Evolutionary conservation across 2,329 filamentous ascomycete genomes (phyloP).

Genomic region (Parastagonospora avenae): DNA sequence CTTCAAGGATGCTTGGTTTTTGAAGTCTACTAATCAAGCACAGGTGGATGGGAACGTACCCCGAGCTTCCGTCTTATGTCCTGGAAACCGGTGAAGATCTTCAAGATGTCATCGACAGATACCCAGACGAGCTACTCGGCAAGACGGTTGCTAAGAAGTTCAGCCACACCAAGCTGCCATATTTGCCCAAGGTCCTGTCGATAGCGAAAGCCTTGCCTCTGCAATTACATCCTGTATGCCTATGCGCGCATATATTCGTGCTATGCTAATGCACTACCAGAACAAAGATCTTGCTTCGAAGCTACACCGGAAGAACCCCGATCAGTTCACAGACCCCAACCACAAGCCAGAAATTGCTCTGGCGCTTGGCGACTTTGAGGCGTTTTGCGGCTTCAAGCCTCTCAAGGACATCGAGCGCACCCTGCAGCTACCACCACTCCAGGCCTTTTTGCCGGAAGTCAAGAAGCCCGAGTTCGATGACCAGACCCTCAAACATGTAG

Average conservation of each 20-base stretch:
- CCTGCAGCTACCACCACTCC: conserved; percentile 61
- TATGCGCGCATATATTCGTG: not conserved
- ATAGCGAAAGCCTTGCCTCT: conserved; percentile 76
- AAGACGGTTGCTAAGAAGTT: conserved; percentile 65
- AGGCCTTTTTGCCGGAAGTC: conserved; percentile 57
- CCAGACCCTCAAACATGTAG: conserved; percentile 62
- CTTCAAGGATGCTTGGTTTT: not conserved
- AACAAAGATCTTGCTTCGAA: conserved; percentile 69
- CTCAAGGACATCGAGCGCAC: conserved; percentile 63
- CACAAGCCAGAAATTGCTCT: conserved; percentile 83
- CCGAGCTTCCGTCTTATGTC: conserved; percentile 69
- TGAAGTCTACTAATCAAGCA: conserved; percentile 8
- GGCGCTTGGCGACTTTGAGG: conserved; percentile 72
- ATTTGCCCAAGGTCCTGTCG: conserved; percentile 76
- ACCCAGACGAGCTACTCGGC: conserved; percentile 68
- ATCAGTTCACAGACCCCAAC: conserved; percentile 72
- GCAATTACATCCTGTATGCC: conserved; percentile 68
- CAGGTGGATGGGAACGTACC: conserved; percentile 77
- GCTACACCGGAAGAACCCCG: conserved; percentile 67
- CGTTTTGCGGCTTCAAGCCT: conserved; percentile 77
- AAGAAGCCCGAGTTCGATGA: conserved; percentile 58
- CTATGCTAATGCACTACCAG: conserved; percentile 14
- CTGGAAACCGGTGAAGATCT: conserved; percentile 67
- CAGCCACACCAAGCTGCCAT: conserved; percentile 68
- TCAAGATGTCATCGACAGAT: conserved; percentile 65